Evolutionary conservation across 371 early-diverging fungal genomes (phyloP), one percentile per base, ranked within the genome.

Genomic region (Circinella umbellata): DNA sequence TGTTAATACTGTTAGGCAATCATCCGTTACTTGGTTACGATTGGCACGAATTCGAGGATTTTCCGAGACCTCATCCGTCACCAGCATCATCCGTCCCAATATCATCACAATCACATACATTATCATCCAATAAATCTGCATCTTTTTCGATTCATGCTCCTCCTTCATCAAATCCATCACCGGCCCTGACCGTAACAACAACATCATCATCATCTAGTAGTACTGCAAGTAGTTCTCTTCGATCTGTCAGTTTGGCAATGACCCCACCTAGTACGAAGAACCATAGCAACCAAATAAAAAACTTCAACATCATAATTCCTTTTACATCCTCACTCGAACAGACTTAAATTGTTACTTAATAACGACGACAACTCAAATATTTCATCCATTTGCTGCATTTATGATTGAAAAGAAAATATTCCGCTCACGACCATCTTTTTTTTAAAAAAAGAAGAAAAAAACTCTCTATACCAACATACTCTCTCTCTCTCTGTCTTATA

Each of bases 11-110:
- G 27, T 63, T 77, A 59, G 69, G 62, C 37, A 74, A 77, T 59
- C 74, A 77, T 61, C 78, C 78, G 17, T 53, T 77, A 27, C 70
- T 77, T 37, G 78, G 78, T 14, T 77, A 77, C 69, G 69, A 72
- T 64, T 77, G 69, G 64, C 69, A 72, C 15, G 78, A 74, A 67
- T 66, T 77, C 14, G 71, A 74, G 36, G 73, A 77, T 55, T 77
- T 77, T 37, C 78, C 78, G 48, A 69, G 74, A 59, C 68, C 73
- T 35, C 46, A 38, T 18, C 63, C 63, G 1, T 46, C 62, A 61
- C 27, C 60, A 34, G 10, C 34, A 34, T 59, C 60, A 36, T 59
- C 60, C 36, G 39, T 11, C 18, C 9, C 60, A 59, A 17, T 15
- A 17, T 57, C 51, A 51, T 51, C 51, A 51, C n/a, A 14, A 51